Evolutionary conservation across 495 filamentous ascomycete genomes (phyloP), one percentile per base, ranked within the genome.

Genomic region (Trichoderma erinaceum): DNA sequence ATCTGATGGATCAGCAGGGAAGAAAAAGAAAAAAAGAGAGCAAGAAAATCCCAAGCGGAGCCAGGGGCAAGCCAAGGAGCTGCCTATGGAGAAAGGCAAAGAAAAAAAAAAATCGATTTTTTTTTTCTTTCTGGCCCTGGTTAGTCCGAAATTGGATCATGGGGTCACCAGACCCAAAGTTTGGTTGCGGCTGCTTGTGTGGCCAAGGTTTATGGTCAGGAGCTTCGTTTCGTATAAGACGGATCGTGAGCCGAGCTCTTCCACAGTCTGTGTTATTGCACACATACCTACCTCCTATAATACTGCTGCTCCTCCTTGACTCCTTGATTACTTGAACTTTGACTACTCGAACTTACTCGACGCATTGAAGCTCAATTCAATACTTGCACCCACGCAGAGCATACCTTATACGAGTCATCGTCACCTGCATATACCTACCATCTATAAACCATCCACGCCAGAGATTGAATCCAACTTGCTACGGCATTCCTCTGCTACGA

Each of bases 1-100:
- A 56, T 21, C 23, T 25, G 18, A 61, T 61, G 56, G 23, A 61
- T 27, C 56, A 61, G 56, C 23, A 61, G 56, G 25, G n/a, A n/a
- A 48, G 4, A 11, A 48, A 18, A 48, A n/a, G 12, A 18, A n/a
- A 48, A 46, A 48, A 48, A n/a, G 18, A 48, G 44, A n/a, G 44
- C 3, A 16, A 18, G 18, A 48, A 48, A 48, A 48, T 38, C 35
- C 35, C 35, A 38, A 38, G 50, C 50, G 50, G 50, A 56, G 50
- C 50, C 50, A 56, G 50, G 50, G 50, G 50, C 50, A 56, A 56
- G 21, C 43, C 6, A 5, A 15, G 12, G 18, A 46, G 43, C 13
- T n/a, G n/a, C n/a, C n/a, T 38, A 46, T 46, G 43, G 43, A 46
- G 43, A 10, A 46, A 44, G 48, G 21, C 1, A 23, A 11, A 25